These are phyloP conservation scores for Globisporangium nagaii DNA, from an alignment of 352 stramenopile species.

Conservation along the genomic window DNA sequence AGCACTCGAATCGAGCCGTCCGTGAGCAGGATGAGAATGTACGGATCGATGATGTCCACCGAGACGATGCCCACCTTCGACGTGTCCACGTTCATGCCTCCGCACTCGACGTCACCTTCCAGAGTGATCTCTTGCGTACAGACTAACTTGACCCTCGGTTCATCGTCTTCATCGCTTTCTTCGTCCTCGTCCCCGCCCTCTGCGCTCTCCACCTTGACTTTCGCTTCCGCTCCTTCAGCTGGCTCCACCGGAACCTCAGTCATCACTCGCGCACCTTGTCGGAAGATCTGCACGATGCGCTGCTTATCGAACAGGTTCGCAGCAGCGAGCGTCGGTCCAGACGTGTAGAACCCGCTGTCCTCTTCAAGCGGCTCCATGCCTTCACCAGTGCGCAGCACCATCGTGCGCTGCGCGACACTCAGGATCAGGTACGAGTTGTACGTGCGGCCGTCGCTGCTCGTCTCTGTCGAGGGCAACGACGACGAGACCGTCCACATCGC, in stretches of 20 bases:
- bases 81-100: slow-evolving; percentile 80
- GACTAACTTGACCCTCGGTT: slow-evolving; percentile 53
- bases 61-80: slow-evolving; percentile 72
- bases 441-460: slow-evolving; percentile 40
- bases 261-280: slow-evolving; percentile 79
- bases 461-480: slow-evolving; percentile 35
- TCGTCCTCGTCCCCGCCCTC: slow-evolving; percentile 24
- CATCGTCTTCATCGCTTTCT: slow-evolving; percentile 51
- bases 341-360: slow-evolving; percentile 82
- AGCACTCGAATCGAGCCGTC: slow-evolving; percentile 77
- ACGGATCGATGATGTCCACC: slow-evolving; percentile 79
- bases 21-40: slow-evolving; percentile 74
- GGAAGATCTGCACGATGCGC: slow-evolving; percentile 85
- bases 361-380: slow-evolving; percentile 82
- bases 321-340: slow-evolving; percentile 66
- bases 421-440: slow-evolving; percentile 83
- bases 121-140: slow-evolving; percentile 83
- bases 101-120: slow-evolving; percentile 72
- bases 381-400: slow-evolving; percentile 82
- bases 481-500: slow-evolving; percentile 85
- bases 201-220: slow-evolving; percentile 5
- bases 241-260: slow-evolving; percentile 49
- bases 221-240: not conserved
- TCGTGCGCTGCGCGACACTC: slow-evolving; percentile 74
- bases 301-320: slow-evolving; percentile 79